A percentile compares a stretch with the other conserved stretches of the same genome.
These are phyloP conservation scores for Gamsiella multidivaricata DNA, from an alignment of 192 early-diverging fungal genomes.

Conservation along the genomic window DNA sequence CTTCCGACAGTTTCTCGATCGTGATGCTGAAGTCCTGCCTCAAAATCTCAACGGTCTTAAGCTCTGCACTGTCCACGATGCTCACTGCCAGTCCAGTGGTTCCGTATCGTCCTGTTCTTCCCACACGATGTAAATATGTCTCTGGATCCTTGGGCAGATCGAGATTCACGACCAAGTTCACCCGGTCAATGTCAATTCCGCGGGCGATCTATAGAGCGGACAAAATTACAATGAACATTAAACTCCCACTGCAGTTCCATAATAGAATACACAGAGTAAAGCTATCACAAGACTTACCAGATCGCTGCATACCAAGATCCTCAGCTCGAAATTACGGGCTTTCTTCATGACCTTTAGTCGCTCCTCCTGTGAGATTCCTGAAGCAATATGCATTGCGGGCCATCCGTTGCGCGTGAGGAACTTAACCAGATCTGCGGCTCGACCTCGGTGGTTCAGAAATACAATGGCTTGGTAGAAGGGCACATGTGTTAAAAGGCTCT, in stretches of 20 bases:
- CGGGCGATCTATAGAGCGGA: conserved; percentile 58
- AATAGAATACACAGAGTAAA: background rate
- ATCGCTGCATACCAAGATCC: conserved; percentile 71
- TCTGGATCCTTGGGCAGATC: conserved; percentile 77
- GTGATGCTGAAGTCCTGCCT: conserved; percentile 33
- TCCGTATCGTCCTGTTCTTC: conserved; percentile 84
- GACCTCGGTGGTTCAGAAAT: conserved; percentile 65
- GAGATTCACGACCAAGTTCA: conserved; percentile 79
- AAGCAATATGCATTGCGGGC: conserved; percentile 61
- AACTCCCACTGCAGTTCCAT: background rate
- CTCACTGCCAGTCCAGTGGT: conserved; percentile 68
- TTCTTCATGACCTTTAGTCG: conserved; percentile 63
- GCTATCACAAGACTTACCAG: conserved; percentile 59
- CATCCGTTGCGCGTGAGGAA: conserved; percentile 63
- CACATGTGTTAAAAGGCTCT: conserved; percentile 55
- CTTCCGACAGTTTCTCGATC: conserved; percentile 4
- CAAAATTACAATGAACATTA: background rate
- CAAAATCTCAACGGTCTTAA: conserved; percentile 46
- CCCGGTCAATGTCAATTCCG: conserved; percentile 81
- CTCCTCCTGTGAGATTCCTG: conserved; percentile 58
- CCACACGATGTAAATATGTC: conserved; percentile 83
- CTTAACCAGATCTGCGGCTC: conserved; percentile 60
- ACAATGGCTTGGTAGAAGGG: conserved; percentile 73
- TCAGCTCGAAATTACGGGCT: conserved; percentile 62
- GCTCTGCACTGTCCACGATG: conserved; percentile 50